phyloP scores from a whole-genome alignment of 1,139 yeast species.

The Meyerozyma athensensis region DNA sequence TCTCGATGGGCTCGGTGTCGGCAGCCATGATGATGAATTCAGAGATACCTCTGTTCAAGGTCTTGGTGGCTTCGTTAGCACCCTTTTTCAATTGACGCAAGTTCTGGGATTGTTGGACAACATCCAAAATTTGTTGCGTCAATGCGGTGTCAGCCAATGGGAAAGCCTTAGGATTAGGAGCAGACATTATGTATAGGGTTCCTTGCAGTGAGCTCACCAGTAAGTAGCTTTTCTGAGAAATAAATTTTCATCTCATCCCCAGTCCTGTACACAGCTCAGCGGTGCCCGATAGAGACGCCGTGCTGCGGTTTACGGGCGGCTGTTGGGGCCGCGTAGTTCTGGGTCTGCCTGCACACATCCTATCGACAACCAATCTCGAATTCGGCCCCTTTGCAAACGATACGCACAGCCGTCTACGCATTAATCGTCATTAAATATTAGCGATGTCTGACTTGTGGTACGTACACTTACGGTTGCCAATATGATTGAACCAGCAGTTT shows the following conservation, averaged over 20 bases:
- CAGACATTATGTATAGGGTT: slow-evolving; percentile 56
- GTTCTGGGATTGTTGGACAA: slow-evolving; percentile 96
- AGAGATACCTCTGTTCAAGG: slow-evolving; percentile 98
- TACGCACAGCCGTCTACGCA: slow-evolving; percentile 5
- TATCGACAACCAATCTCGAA: slow-evolving; percentile 9
- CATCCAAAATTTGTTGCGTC: slow-evolving; percentile 95
- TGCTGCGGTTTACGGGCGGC: slow-evolving; percentile 6
- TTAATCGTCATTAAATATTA: slow-evolving; percentile 6
- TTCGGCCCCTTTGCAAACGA: slow-evolving; percentile 4
- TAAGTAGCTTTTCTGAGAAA: slow-evolving; percentile 10
- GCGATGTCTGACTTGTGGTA: slow-evolving; percentile 56
- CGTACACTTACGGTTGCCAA: slow-evolving; percentile 19
- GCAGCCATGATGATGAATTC: slow-evolving; percentile 99
- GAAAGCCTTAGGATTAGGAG: slow-evolving; percentile 94
- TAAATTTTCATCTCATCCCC: slow-evolving; percentile 8
- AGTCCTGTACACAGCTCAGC: slow-evolving; percentile 7
- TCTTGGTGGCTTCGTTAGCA: slow-evolving; percentile 99
- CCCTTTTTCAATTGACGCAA: slow-evolving; percentile 99
- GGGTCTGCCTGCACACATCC: slow-evolving; percentile 7
- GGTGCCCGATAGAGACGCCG: slow-evolving; percentile 6
- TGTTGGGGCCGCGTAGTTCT: slow-evolving; percentile 5
- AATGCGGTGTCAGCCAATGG: slow-evolving; percentile 96
- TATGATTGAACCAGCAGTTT: background rate
- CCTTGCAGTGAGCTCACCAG: slow-evolving; percentile 61
- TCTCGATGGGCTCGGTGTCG: slow-evolving; percentile 98